phyloP scores from a whole-genome alignment of 805 yeast species.

The Pichia sporocuriosa region DNA sequence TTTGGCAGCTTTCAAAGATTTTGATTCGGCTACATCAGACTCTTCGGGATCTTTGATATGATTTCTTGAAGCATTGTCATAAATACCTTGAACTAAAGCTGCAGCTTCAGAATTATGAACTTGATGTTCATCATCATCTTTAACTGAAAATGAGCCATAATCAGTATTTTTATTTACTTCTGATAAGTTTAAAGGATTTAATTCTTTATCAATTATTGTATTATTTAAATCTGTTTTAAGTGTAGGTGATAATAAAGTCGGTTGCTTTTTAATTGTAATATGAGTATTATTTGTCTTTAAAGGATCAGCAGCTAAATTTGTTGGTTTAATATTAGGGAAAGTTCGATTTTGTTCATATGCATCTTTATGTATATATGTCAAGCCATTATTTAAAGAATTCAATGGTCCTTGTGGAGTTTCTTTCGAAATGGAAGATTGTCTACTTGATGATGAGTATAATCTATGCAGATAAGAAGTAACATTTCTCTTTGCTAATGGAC shows the following conservation, averaged over 20 bases:
- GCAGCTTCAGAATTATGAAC: conserved; percentile 42
- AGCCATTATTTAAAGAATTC: not conserved
- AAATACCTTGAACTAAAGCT: conserved; percentile 32
- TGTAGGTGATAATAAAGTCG: conserved; percentile 21
- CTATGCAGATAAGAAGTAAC: conserved; percentile 63
- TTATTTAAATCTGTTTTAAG: not conserved
- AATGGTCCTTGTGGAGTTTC: conserved; percentile 5
- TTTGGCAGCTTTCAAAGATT: conserved; percentile 4
- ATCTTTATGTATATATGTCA: conserved; percentile 11
- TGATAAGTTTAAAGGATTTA: not conserved
- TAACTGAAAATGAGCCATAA: not conserved
- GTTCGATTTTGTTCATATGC: conserved; percentile 12
- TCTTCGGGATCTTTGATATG: conserved; percentile 4
- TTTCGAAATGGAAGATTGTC: conserved; percentile 8
- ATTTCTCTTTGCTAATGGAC: conserved; percentile 65
- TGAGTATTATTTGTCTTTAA: conserved; percentile 55
- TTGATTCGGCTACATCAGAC: conserved; percentile 1
- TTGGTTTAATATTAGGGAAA: conserved; percentile 41
- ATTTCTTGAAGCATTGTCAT: conserved; percentile 22
- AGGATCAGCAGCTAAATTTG: conserved; percentile 66
- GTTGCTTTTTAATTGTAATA: conserved; percentile 62
- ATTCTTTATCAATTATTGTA: not conserved
- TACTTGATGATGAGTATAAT: conserved; percentile 32
- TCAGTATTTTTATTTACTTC: not conserved
- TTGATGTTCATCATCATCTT: conserved; percentile 16